phyloP scores from a whole-genome alignment of 257 asterid genomes.

The Forsythia suspensa region DNA sequence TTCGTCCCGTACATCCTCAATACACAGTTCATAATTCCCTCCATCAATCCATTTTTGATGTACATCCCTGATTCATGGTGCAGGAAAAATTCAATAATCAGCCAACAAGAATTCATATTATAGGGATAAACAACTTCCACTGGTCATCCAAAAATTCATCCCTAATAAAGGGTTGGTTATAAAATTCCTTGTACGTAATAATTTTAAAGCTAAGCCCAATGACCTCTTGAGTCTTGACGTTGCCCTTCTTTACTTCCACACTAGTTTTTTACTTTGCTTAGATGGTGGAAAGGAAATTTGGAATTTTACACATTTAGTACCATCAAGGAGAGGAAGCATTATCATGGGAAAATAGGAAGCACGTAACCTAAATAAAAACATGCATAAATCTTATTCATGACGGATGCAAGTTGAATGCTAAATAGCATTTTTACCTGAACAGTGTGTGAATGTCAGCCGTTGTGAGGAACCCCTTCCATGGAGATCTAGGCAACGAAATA shows the following conservation, averaged over 20 bases:
- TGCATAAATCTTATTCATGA: background rate
- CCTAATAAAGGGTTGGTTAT: background rate
- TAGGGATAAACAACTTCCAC: background rate
- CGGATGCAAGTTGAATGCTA: background rate
- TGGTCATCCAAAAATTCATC: background rate
- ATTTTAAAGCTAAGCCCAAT: background rate
- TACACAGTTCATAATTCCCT: conserved; percentile 94
- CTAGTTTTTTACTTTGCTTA: conserved; percentile 2
- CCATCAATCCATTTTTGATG: conserved; percentile 99
- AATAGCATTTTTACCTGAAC: conserved; percentile 63
- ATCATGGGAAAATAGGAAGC: background rate
- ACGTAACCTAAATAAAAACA: conserved; percentile 5
- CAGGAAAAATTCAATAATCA: conserved; percentile 1
- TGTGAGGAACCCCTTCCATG: conserved; percentile 87
- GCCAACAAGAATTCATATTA: background rate
- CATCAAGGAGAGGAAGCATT: conserved; percentile 6
- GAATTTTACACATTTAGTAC: background rate
- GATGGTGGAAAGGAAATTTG: background rate
- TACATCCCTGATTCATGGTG: conserved; percentile 76
- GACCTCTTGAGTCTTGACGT: conserved; percentile 33
- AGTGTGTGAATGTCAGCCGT: conserved; percentile 94
- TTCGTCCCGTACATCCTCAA: conserved; percentile 97
- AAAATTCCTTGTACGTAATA: background rate
- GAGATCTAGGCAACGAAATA: conserved; percentile 93
- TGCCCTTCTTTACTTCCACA: conserved; percentile 64